Evolutionary conservation across 352 stramenopile genomes (phyloP), one percentile per base, ranked within the genome.

Genomic region (Pythium catenulatum): DNA sequence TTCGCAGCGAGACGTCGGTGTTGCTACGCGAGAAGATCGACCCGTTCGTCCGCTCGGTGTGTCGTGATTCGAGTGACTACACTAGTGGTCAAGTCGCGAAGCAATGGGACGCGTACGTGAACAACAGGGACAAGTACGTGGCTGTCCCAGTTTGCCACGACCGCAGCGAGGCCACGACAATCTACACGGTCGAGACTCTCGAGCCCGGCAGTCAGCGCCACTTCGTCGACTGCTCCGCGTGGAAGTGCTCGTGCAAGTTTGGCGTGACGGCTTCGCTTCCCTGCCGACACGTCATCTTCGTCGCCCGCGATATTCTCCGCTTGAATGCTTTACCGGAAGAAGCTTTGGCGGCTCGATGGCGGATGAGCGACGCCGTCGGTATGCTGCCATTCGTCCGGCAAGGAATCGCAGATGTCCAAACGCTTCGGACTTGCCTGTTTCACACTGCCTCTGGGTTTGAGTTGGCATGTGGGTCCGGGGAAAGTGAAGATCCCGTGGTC

Each of bases 51-150:
- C 56, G 58, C 8, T 32, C 8, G 5, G 52, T 30, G 36, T 1
- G 30, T 1, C 2, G 30, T 6, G 74, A 87, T 1, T 25, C 89
- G 9, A 90, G 75, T 52, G 52, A 86, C 21, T 75, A 81, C 72
- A 45, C 27, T 30, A 30, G 45, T 27, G 27, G 1, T 36, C 2
- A 19, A 13, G 19, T 63, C 19, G 25, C 27, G 8, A 13, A 6
- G 3, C n/a, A 75, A 30, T 75, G 41, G 41, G 15, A 4, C 25
- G 11, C 15, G 25, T 75, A 43, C 7, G 5, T 21, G 63, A 37
- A 19, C 37, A 36, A 46, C 4, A 15, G 11, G 2, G 30, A 41
- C 41, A 3, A 68, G 70, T 43, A 48, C 52, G 4, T 86, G 9
- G 41, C 86, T 5, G 58, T 86, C 8, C 59, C 21, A 17, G 9